phyloP scores from a whole-genome alignment of 768 basidiomycete species.

The Pulveroboletus sp. region DNA sequence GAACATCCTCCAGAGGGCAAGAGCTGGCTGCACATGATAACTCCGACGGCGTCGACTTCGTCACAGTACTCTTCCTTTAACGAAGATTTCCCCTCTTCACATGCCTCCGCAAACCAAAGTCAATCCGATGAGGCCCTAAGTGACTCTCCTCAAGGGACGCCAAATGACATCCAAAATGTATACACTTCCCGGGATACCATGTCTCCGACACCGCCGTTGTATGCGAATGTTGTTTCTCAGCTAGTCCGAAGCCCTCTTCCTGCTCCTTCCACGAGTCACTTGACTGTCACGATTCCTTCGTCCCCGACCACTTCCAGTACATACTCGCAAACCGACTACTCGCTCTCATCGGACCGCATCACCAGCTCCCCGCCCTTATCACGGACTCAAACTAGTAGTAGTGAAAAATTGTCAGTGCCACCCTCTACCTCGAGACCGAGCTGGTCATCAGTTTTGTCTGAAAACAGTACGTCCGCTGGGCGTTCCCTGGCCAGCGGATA shows the following conservation, averaged over 20 bases:
- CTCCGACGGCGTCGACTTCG: conserved; percentile 22
- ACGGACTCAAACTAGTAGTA: conserved; percentile 10
- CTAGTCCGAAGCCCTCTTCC: conserved; percentile 12
- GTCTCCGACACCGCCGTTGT: conserved; percentile 20
- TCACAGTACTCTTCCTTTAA: conserved; percentile 11
- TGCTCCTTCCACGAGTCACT: conserved; percentile 7
- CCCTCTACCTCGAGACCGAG: conserved; percentile 17
- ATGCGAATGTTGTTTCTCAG: conserved; percentile 24
- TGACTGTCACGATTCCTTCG: conserved; percentile 6
- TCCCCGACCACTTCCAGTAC: conserved; percentile 2
- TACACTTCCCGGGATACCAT: conserved; percentile 1
- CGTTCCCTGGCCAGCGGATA: conserved; percentile 15
- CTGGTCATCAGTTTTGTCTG: conserved; percentile 26
- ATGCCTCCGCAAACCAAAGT: conserved; percentile 18
- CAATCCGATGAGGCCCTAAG: conserved; percentile 3
- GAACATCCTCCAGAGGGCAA: conserved; percentile 23
- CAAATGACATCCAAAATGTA: conserved; percentile 5
- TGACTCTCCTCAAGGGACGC: conserved; percentile 1
- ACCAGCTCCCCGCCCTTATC: conserved; percentile 14
- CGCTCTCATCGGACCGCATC: conserved; percentile 8
- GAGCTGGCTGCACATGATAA: conserved; percentile 31
- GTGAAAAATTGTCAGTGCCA: conserved; percentile 14
- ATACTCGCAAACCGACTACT: conserved; percentile 12
- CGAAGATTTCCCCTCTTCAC: conserved; percentile 28
- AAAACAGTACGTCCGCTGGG: conserved; percentile 9